A percentile compares a stretch with the other conserved stretches of the same genome.
Conservation (phyloP, 108 stramenopile genomes). For the Nitzschia inconspicua region DNA sequence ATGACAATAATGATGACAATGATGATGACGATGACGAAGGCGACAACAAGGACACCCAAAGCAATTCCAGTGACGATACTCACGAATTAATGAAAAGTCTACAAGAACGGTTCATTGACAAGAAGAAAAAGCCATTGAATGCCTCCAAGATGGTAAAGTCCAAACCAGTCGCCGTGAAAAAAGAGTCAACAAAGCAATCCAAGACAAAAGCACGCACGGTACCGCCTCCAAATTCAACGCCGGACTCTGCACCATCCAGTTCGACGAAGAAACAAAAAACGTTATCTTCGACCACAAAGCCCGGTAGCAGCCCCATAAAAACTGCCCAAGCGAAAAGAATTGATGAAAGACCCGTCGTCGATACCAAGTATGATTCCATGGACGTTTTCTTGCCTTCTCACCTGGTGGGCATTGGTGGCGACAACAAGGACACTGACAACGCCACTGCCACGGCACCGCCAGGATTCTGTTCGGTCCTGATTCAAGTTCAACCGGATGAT, state of each 20-base stretch:
- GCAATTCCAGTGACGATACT: not conserved
- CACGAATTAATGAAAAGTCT: not conserved
- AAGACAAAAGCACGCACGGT: no score
- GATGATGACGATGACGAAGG: not conserved
- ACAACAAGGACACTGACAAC: not conserved
- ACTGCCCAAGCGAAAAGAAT: not conserved
- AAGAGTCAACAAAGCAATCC: not conserved
- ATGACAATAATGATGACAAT: not conserved
- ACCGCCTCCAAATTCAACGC: no score
- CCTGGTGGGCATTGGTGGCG: not conserved
- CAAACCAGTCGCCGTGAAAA: not conserved
- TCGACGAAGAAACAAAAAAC: not conserved
- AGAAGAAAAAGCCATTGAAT: not conserved
- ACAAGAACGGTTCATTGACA: not conserved
- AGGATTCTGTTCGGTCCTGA: slow-evolving; percentile 58
- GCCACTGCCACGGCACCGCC: not conserved
- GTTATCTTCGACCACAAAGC: not conserved
- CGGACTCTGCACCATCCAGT: not conserved
- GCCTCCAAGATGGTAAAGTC: not conserved
- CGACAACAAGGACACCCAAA: not conserved
- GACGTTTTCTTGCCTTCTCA: slow-evolving; percentile 30
- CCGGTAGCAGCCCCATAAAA: not conserved
- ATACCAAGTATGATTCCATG: slow-evolving; percentile 21
- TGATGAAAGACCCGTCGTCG: not conserved
- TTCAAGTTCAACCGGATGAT: slow-evolving; percentile 60